Evolutionary conservation across 2,329 filamentous ascomycete species (phyloP).

Genomic region (Ceratocystis cacaofunesta): DNA sequence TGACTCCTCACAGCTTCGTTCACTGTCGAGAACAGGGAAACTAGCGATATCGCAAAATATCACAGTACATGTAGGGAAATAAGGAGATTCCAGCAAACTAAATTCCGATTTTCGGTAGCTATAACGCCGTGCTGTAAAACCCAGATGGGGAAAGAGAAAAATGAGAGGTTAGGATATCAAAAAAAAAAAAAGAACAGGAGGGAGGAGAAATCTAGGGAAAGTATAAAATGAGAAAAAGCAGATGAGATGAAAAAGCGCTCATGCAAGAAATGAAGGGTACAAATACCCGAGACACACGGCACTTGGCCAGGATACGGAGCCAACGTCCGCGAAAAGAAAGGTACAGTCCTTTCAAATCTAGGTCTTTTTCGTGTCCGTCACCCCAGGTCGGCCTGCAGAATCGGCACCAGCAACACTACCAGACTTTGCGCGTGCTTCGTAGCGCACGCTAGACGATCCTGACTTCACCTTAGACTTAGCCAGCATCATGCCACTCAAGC

Average conservation of each 20-base stretch:
- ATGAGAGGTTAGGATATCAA: neutral
- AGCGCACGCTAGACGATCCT: neutral
- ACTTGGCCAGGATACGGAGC: neutral
- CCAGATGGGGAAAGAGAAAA: neutral
- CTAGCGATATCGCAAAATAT: neutral
- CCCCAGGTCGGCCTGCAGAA: neutral
- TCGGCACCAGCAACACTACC: neutral
- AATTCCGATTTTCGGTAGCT: neutral
- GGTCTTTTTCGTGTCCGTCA: neutral
- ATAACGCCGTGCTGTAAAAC: neutral
- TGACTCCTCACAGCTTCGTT: neutral
- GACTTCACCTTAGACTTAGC: neutral
- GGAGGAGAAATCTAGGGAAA: too few relatives aligned
- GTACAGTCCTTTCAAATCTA: neutral
- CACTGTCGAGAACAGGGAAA: neutral
- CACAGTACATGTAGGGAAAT: neutral
- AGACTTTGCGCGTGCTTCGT: neutral
- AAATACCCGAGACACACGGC: neutral
- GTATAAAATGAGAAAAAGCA: neutral
- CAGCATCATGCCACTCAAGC: neutral
- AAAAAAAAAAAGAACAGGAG: neutral
- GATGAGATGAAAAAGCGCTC: neutral
- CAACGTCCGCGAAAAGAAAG: neutral
- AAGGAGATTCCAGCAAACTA: neutral
- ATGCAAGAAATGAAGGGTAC: neutral